These are phyloP conservation scores for Mycothermus thermophilus DNA, from an alignment of 495 filamentous ascomycete species.

Conservation along the genomic window DNA sequence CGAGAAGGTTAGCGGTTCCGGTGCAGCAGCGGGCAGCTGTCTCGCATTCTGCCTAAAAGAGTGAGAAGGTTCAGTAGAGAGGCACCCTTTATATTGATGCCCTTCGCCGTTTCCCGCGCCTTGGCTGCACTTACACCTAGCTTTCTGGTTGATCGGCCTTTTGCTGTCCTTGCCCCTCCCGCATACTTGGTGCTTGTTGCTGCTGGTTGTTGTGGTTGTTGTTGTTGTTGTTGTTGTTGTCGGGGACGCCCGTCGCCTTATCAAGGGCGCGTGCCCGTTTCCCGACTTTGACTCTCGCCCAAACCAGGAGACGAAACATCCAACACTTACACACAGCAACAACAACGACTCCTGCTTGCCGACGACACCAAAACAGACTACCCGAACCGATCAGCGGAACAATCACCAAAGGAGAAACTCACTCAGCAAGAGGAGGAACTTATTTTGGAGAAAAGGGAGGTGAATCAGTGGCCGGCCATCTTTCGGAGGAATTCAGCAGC, in stretches of 20 bases:
- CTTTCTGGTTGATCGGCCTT: neutral
- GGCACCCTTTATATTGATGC: constrained; percentile 11
- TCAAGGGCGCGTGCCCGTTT: constrained; percentile 7
- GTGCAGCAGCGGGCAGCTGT: constrained; percentile 4
- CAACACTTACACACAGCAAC: neutral
- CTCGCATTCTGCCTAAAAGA: constrained; percentile 14
- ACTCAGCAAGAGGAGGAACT: no score
- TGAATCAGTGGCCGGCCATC: no score
- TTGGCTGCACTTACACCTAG: constrained; percentile 11
- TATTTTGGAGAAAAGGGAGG: no score
- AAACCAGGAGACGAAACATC: neutral
- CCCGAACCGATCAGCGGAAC: no score
- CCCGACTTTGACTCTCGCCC: neutral
- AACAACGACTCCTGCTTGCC: neutral
- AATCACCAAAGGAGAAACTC: no score
- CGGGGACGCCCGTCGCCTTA: constrained; percentile 1
- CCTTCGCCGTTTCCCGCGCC: constrained; percentile 11
- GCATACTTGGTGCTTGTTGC: constrained; percentile 1
- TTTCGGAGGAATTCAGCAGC: no score
- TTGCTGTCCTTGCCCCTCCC: neutral
- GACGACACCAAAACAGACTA: no score
- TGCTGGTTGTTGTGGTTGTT: neutral
- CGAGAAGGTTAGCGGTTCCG: constrained; percentile 14
- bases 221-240: no score
- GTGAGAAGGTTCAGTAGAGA: neutral